Conservation (phyloP, 1,139 yeast species). For the Debaryomycetaceae sp. region DNA sequence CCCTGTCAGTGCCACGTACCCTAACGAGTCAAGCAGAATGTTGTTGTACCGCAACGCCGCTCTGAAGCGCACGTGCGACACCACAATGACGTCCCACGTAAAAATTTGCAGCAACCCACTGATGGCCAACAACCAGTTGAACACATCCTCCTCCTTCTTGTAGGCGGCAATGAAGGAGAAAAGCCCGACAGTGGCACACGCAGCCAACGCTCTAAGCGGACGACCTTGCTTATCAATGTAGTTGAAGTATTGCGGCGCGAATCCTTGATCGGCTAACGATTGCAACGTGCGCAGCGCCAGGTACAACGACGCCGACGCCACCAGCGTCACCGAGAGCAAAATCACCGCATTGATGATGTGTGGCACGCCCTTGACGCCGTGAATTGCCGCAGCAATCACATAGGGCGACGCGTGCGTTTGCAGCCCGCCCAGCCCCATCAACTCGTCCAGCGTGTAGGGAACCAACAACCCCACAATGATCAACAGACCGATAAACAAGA, state of each 20-base stretch:
- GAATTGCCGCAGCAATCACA: constrained; percentile 29
- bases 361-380: constrained; percentile 28
- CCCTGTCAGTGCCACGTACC: constrained; percentile 30
- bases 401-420: constrained; percentile 31
- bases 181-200: constrained; percentile 22
- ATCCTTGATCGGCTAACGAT: constrained; percentile 29
- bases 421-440: constrained; percentile 28
- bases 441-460: constrained; percentile 25
- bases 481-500: constrained; percentile 31
- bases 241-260: constrained; percentile 28
- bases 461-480: constrained; percentile 32
- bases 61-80: constrained; percentile 30
- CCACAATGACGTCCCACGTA: constrained; percentile 32
- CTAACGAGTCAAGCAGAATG: constrained; percentile 22
- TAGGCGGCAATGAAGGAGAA: constrained; percentile 26
- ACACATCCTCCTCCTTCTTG: constrained; percentile 28
- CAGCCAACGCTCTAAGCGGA: constrained; percentile 25
- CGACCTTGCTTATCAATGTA: constrained; percentile 28
- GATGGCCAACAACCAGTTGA: constrained; percentile 39
- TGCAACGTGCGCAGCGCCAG: constrained; percentile 31
- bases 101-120: constrained; percentile 39
- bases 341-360: constrained; percentile 31
- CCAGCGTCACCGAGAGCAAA: constrained; percentile 30
- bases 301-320: constrained; percentile 32
- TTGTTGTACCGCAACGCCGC: constrained; percentile 25